These are phyloP conservation scores for Porphyrellus cyaneotinctus DNA, from an alignment of 768 basidiomycete species.

Conservation along the genomic window DNA sequence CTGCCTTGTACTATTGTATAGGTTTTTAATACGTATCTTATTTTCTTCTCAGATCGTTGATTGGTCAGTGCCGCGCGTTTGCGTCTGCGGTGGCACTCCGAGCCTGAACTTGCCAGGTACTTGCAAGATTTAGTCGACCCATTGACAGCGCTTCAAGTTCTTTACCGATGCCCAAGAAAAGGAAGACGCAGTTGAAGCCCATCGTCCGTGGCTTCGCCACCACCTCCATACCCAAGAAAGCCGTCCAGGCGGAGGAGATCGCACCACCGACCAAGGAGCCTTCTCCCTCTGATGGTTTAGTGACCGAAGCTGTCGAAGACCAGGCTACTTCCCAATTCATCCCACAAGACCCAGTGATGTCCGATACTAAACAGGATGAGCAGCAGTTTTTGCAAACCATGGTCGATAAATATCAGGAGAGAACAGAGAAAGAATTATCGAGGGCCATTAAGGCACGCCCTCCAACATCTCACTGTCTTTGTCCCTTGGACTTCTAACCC, in stretches of 20 bases:
- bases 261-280: constrained; percentile 10
- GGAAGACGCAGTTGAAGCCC: constrained; percentile 76
- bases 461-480: background rate
- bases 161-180: constrained; percentile 70
- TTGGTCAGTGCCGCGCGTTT: background rate
- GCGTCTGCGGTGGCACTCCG: too few relatives aligned
- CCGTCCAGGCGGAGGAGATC: constrained; percentile 31
- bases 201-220: constrained; percentile 76
- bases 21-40: constrained; percentile 26
- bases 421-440: constrained; percentile 79
- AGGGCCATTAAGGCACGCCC: constrained; percentile 61
- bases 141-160: background rate
- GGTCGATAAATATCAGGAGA: constrained; percentile 83
- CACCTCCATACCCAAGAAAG: constrained; percentile 79
- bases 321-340: constrained; percentile 3
- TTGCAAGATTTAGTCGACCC: background rate
- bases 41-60: background rate
- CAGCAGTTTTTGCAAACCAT: constrained; percentile 63
- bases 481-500: background rate
- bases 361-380: constrained; percentile 40
- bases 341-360: constrained; percentile 23
- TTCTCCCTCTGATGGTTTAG: background rate
- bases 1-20: constrained; percentile 30
- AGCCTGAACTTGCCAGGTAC: background rate
- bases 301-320: constrained; percentile 9